phyloP scores from a whole-genome alignment of 2,329 filamentous ascomycete genomes.

The Ophiostoma australiae region DNA sequence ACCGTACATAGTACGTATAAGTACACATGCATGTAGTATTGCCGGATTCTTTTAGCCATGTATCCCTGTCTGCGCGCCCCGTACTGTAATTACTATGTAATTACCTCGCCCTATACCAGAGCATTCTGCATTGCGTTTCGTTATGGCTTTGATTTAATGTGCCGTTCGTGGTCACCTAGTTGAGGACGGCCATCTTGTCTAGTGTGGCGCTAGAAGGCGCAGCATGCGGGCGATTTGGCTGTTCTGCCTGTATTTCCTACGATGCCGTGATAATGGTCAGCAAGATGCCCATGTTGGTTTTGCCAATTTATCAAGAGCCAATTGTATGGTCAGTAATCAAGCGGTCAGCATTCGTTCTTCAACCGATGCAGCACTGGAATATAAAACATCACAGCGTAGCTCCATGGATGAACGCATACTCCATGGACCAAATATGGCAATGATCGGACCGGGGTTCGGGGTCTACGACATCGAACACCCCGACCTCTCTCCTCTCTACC shows the following conservation, averaged over 20 bases:
- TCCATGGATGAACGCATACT: background rate
- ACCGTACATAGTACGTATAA: no score
- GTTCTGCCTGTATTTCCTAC: background rate
- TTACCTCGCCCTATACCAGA: no score
- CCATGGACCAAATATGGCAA: background rate
- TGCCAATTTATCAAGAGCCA: background rate
- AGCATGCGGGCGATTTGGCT: background rate
- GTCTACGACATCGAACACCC: background rate
- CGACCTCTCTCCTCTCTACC: background rate
- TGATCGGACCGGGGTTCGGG: constrained; percentile 6
- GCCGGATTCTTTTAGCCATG: background rate
- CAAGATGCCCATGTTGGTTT: background rate
- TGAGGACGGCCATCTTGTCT: background rate
- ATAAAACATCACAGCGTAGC: background rate
- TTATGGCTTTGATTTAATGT: background rate
- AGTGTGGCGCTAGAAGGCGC: background rate
- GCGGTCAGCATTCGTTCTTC: background rate
- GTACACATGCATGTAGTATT: no score
- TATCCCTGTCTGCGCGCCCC: background rate
- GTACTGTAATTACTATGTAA: no score
- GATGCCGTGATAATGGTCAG: background rate
- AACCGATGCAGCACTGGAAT: background rate
- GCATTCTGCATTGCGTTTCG: background rate
- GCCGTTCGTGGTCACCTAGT: background rate
- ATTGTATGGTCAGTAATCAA: background rate